Conservation (phyloP, 495 filamentous ascomycete genomes). For the Monascus purpureus region DNA sequence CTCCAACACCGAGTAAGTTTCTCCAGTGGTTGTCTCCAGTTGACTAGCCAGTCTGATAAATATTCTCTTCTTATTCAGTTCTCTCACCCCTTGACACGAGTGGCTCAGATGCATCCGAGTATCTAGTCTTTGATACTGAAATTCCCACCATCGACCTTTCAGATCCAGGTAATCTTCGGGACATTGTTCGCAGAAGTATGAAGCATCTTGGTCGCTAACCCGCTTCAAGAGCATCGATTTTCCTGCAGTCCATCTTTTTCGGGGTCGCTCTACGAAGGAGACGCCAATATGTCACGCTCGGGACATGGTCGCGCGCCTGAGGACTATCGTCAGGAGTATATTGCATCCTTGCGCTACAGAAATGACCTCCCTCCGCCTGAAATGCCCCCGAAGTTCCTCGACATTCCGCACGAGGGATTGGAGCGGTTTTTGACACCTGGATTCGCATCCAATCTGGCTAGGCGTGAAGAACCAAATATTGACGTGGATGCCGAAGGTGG, state of each 20-base stretch:
- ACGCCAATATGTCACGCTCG: constrained; percentile 20
- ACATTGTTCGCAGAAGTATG: too few relatives aligned
- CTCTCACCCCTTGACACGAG: constrained; percentile 6
- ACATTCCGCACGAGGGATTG: constrained; percentile 86
- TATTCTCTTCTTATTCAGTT: constrained; percentile 2
- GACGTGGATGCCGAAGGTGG: constrained; percentile 96
- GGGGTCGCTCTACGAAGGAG: not conserved
- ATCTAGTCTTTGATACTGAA: constrained; percentile 4
- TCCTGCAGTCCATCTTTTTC: too few relatives aligned
- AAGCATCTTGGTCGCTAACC: too few relatives aligned
- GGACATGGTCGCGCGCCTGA: constrained; percentile 35
- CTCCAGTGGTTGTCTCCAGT: constrained; percentile 1
- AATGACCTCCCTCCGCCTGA: constrained; percentile 90
- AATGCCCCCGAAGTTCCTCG: constrained; percentile 86
- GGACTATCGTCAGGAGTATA: constrained; percentile 86
- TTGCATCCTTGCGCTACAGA: constrained; percentile 84
- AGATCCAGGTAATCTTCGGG: too few relatives aligned
- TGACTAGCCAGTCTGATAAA: too few relatives aligned
- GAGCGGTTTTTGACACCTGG: constrained; percentile 73
- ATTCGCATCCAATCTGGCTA: constrained; percentile 74
- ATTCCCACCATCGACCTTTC: too few relatives aligned
- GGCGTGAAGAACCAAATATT: constrained; percentile 88
- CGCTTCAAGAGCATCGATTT: too few relatives aligned
- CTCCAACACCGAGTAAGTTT: constrained; percentile 11
- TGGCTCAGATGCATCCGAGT: constrained; percentile 1